These are phyloP conservation scores for Pyricularia pennisetigena DNA, from an alignment of 2,329 filamentous ascomycete species.

Conservation along the genomic window DNA sequence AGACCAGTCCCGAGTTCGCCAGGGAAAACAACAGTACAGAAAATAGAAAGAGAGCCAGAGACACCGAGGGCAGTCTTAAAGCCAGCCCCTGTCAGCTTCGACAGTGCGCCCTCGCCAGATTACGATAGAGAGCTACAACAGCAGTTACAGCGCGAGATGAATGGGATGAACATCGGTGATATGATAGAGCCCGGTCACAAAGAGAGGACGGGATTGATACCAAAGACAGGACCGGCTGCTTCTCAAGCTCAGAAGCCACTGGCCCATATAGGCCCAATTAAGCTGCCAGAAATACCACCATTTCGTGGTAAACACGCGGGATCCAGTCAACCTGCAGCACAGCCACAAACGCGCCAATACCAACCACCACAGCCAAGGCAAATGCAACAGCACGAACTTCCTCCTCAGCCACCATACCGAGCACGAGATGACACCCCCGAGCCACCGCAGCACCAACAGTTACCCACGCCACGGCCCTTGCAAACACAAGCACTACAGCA, in stretches of 20 bases:
- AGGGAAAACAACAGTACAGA: slow-evolving; percentile 23
- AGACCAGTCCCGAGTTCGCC: slow-evolving; percentile 47
- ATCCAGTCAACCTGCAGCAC: background rate
- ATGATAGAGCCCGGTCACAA: slow-evolving; percentile 1
- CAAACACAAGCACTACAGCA: slow-evolving; percentile 14
- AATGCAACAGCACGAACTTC: slow-evolving; percentile 4
- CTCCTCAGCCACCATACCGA: background rate
- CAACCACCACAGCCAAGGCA: slow-evolving; percentile 9
- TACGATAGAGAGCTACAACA: slow-evolving; percentile 52
- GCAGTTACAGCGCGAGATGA: slow-evolving; percentile 55
- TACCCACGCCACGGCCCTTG: slow-evolving; percentile 12
- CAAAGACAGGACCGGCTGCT: slow-evolving; percentile 16
- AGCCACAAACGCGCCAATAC: slow-evolving; percentile 5
- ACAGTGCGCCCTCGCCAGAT: slow-evolving; percentile 40
- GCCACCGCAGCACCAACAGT: slow-evolving; percentile 10
- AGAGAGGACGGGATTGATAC: slow-evolving; percentile 11
- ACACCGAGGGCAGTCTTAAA: slow-evolving; percentile 31
- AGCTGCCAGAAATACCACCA: slow-evolving; percentile 44
- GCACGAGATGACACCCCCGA: slow-evolving; percentile 1
- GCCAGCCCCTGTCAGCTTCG: slow-evolving; percentile 9
- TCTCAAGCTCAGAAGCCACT: slow-evolving; percentile 23
- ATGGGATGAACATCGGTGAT: slow-evolving; percentile 37
- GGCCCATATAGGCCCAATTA: slow-evolving; percentile 21
- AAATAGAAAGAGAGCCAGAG: slow-evolving; percentile 18
- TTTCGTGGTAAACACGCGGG: slow-evolving; percentile 28